Evolutionary conservation across 345 rosid species (phyloP).

Genomic region (Acer campestre): DNA sequence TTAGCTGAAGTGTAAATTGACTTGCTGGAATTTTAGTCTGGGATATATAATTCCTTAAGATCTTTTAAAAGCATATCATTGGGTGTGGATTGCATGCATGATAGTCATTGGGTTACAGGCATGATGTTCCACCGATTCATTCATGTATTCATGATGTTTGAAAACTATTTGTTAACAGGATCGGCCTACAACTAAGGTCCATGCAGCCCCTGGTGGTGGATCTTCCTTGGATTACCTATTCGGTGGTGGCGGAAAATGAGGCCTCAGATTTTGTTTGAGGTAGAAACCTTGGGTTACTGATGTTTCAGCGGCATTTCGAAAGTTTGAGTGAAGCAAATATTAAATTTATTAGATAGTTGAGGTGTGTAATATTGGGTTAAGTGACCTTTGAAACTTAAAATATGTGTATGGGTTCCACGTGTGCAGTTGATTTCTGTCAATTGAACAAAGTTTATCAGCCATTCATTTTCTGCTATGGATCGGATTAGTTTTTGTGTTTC

Average conservation of each 20-base stretch:
- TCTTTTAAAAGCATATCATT: too few species aligned
- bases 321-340: background rate
- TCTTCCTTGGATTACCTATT: conserved; percentile 54
- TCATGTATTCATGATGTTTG: too few species aligned
- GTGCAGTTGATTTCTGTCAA: background rate
- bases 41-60: too few species aligned
- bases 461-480: background rate
- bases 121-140: background rate
- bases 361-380: background rate
- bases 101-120: background rate
- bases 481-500: background rate
- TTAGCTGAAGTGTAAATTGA: background rate
- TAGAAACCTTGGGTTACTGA: conserved; percentile 1
- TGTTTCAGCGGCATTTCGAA: conserved; percentile 10
- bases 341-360: conserved; percentile 1
- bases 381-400: background rate
- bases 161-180: conserved; percentile 30
- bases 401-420: background rate
- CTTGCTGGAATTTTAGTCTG: background rate
- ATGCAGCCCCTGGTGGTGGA: conserved; percentile 50
- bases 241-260: conserved; percentile 40
- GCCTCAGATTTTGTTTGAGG: too few species aligned
- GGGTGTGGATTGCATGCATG: too few species aligned
- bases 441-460: background rate
- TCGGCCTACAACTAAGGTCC: conserved; percentile 60